Evolutionary conservation across 495 filamentous ascomycete species (phyloP), one percentile per base, ranked within the genome.

Genomic region (Penicillium coprophilum): DNA sequence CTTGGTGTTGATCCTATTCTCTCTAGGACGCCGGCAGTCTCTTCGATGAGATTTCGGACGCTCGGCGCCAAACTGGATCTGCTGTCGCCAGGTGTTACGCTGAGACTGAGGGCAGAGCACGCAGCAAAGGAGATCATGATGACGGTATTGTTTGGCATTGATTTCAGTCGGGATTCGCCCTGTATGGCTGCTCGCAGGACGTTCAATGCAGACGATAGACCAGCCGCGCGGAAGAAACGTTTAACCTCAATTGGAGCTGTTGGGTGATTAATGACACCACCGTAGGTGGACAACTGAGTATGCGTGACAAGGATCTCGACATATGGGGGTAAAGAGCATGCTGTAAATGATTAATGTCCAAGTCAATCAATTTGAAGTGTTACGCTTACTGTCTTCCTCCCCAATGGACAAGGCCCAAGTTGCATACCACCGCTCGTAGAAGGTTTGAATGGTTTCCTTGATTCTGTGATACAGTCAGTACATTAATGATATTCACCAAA

Each of bases 51-150:
- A 12, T 80, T 81, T 13, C 85, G 72, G 6, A 89, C 84, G 52
- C 87, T 89, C 1, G 86, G 85, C 9, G 86, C 84, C 4, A 88
- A 68, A 40, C 80, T 85, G 10, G 82, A 85, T 50, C 57, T 67
- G 55, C 68, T 70, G 56, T 80, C 79, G 6, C 78, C 71, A 11
- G 81, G 78, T 49, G 84, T 79, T 1, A 82, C 76, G 58, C 83
- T 85, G 8, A 89, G 79, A 32, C 81, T 81, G 20, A 90, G 74
- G 1, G 86, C 85, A 45, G 87, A 86, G 60, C 86, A 88, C 17
- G 87, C 87, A 1, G 86, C 86, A 52, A 87, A 90, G 5, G 86
- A 87, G 21, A 89, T 88, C 87, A 88, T 89, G 59, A 88, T 89
- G 38, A 85, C 83, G 0, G 87, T 85, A 56, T 90, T 89, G 71